Evolutionary conservation across 2,329 filamentous ascomycete genomes (phyloP), one percentile per base, ranked within the genome.

Genomic region (Colletotrichum sublineola): DNA sequence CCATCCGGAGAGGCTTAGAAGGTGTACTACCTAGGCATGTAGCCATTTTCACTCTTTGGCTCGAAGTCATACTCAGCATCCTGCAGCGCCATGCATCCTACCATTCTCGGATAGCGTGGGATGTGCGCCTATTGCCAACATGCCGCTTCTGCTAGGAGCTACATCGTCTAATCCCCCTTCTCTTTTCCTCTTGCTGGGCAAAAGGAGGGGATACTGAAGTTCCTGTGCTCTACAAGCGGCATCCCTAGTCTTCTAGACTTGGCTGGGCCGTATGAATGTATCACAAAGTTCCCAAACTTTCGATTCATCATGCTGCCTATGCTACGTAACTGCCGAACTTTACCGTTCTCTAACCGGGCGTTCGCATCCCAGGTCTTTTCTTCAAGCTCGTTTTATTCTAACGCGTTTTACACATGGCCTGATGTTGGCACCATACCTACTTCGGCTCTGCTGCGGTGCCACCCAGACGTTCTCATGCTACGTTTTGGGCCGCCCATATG

Each of bases 381-480:
- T 48, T 24, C 20, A 52, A 29, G 42, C 57, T 50, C 9, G 29
- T 7, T 8, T 48, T 8, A 38, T 24, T 24, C 20, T 48, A 36
- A 20, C 50, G 15, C 46, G 5, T n/a, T 31, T 40, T 31, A 46
- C 2, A 33, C 36, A 68, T 68, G 68, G 53, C 63, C 65, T 68
- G 65, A 68, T 71, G 40, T 14, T 68, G 44, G 14, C 38, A 12
- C n/a, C n/a, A 53, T 38, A n/a, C 24, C 24, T 1, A 24, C 56
- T n/a, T 71, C 64, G 65, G 64, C 65, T 57, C 60, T 58, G 64
- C 64, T 58, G 42, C 68, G 68, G 65, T 44, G 57, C 33, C n/a
- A 63, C 29, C 15, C 50, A 38, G 50, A 29, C 20, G n/a, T 36
- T 40, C 33, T 14, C 9, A 42, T 12, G 6, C 8, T 53, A 11